These are phyloP conservation scores for Aspergillus quadrilineatus DNA, from an alignment of 2,329 filamentous ascomycete species.

Conservation along the genomic window DNA sequence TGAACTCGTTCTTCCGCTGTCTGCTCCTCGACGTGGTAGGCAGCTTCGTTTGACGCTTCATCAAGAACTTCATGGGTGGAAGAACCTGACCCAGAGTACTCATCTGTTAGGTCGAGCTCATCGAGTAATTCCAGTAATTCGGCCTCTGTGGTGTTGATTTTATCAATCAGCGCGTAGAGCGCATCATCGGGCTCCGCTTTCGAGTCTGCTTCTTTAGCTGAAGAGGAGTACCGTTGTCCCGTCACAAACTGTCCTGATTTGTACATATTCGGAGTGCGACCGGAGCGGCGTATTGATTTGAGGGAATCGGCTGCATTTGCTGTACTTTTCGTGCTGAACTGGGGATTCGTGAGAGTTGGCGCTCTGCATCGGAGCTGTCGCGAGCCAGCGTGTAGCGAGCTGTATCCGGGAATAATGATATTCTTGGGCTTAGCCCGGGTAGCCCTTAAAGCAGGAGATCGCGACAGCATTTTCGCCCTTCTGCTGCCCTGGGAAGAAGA, in stretches of 20 bases:
- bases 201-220: constrained; percentile 15
- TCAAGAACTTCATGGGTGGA: constrained; percentile 28
- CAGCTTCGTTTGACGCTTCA: constrained; percentile 28
- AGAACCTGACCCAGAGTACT: constrained; percentile 18
- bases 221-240: constrained; percentile 27
- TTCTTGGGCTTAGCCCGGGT: constrained; percentile 29
- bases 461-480: constrained; percentile 36
- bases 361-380: constrained; percentile 28
- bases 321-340: constrained; percentile 17
- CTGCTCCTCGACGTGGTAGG: constrained; percentile 33
- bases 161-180: constrained; percentile 39
- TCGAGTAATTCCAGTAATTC: constrained; percentile 35
- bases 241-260: constrained; percentile 11
- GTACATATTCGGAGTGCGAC: neutral
- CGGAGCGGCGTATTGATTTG: neutral
- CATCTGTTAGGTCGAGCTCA: constrained; percentile 21
- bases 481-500: constrained; percentile 13
- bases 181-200: constrained; percentile 27
- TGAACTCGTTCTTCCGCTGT: constrained; percentile 54
- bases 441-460: constrained; percentile 30
- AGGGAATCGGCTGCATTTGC: constrained; percentile 9
- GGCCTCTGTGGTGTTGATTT: constrained; percentile 37
- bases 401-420: constrained; percentile 25
- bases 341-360: constrained; percentile 21
- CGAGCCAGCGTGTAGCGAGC: constrained; percentile 20